phyloP scores from a whole-genome alignment of 2,329 filamentous ascomycete species.

The Monosporascus sp. region DNA sequence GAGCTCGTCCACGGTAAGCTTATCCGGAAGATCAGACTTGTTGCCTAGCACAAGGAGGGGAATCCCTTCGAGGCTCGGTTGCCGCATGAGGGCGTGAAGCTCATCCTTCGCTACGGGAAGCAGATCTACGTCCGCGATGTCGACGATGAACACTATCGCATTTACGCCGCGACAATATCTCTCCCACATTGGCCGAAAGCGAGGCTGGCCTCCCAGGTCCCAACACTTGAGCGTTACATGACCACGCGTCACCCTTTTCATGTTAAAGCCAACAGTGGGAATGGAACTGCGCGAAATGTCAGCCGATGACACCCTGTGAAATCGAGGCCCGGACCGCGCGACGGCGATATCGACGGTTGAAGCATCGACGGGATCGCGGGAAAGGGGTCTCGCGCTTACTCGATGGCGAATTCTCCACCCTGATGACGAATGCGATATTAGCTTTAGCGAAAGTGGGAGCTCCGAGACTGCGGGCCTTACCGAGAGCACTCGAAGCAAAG shows the following conservation, averaged over 20 bases:
- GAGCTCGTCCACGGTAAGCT: conserved; percentile 87
- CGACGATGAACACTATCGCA: conserved; percentile 97
- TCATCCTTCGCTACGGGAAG: conserved; percentile 86
- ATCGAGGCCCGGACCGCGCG: conserved; percentile 15
- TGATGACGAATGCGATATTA: conserved; percentile 33
- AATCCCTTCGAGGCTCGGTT: conserved; percentile 80
- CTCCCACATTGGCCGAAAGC: conserved; percentile 99
- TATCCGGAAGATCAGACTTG: conserved; percentile 91
- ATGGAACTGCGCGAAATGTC: conserved; percentile 69
- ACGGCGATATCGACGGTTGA: conserved; percentile 5
- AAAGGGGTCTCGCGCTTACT: conserved; percentile 60
- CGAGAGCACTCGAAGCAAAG: conserved; percentile 84
- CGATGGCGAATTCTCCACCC: conserved; percentile 97
- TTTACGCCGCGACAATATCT: conserved; percentile 96
- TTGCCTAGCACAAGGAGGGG: conserved; percentile 92
- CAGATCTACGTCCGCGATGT: conserved; percentile 79
- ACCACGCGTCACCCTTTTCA: conserved; percentile 95
- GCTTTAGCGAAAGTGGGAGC: conserved; percentile 12
- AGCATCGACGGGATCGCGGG: conserved; percentile 3
- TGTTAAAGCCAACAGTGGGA: conserved; percentile 97
- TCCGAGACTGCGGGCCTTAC: conserved; percentile 52
- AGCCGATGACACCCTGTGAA: conserved; percentile 20
- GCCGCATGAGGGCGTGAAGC: conserved; percentile 81
- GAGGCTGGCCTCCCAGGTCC: conserved; percentile 95
- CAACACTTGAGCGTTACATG: conserved; percentile 99